These are phyloP conservation scores for Bassia scoparia DNA, from an alignment of 148 eudicot genomes.

Conservation along the genomic window DNA sequence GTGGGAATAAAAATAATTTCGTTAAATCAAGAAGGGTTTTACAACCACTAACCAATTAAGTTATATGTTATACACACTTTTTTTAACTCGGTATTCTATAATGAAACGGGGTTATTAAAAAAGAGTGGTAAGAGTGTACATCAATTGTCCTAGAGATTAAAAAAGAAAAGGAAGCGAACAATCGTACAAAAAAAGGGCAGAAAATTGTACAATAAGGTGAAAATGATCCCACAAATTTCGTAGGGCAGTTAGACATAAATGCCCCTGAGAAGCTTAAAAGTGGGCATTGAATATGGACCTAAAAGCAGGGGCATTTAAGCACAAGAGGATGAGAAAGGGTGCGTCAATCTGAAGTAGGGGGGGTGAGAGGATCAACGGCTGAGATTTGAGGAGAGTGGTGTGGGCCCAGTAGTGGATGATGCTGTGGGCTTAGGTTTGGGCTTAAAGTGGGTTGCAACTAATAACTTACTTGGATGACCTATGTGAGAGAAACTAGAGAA, in stretches of 20 bases:
- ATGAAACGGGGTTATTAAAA: too few relatives aligned
- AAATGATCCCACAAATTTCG: neutral
- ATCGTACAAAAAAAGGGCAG: neutral
- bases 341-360: slow-evolving; percentile 19
- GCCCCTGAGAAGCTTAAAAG: neutral
- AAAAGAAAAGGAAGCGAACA: neutral
- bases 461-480: neutral
- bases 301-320: slow-evolving; percentile 15
- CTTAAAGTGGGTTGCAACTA: neutral
- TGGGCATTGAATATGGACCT: neutral
- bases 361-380: slow-evolving; percentile 6
- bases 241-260: slow-evolving; percentile 3
- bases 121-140: too few relatives aligned
- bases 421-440: slow-evolving; percentile 27
- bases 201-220: too few relatives aligned
- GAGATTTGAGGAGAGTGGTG: slow-evolving; percentile 4
- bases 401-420: slow-evolving; percentile 15
- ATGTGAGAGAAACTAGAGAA: neutral
- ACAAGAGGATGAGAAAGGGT: neutral
- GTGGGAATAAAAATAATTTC: too few relatives aligned
- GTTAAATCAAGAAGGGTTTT: too few relatives aligned
- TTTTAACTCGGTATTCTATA: too few relatives aligned
- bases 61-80: too few relatives aligned
- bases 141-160: too few relatives aligned
- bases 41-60: too few relatives aligned